Evolutionary conservation across 139 green algal species (phyloP).

Genomic region (Chlamydomonas schloesseri): DNA sequence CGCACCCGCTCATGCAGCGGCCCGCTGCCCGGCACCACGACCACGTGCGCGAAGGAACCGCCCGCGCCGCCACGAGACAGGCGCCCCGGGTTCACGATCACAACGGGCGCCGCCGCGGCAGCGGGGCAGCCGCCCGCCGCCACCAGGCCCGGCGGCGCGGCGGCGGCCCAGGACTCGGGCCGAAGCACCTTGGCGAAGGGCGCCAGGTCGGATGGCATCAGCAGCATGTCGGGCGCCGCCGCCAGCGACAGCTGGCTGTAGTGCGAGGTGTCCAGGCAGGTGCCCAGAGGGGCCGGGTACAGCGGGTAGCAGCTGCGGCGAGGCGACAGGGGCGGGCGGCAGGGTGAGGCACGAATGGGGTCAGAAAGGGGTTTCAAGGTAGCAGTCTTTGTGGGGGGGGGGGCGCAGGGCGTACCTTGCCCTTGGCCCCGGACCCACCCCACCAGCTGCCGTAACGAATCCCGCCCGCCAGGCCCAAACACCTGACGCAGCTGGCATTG

Average conservation of each 20-base stretch:
- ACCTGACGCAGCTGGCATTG: no score
- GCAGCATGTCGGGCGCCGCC: slow-evolving; percentile 84
- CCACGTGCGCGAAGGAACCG: slow-evolving; percentile 84
- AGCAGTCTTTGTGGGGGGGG: no score
- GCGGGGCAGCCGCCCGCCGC: neutral
- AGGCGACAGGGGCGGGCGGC: no score
- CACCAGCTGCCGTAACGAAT: neutral
- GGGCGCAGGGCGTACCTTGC: neutral
- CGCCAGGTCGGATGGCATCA: slow-evolving; percentile 93
- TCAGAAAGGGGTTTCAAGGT: no score
- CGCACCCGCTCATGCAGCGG: slow-evolving; percentile 53
- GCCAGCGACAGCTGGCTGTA: slow-evolving; percentile 71
- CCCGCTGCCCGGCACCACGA: slow-evolving; percentile 32
- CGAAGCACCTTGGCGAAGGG: slow-evolving; percentile 89
- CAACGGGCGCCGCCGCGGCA: slow-evolving; percentile 30
- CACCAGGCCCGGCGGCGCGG: slow-evolving; percentile 3
- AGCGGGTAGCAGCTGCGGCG: slow-evolving; percentile 89
- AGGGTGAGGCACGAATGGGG: neutral
- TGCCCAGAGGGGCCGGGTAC: slow-evolving; percentile 79
- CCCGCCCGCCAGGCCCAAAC: no score
- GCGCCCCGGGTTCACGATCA: slow-evolving; percentile 87
- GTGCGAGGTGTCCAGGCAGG: slow-evolving; percentile 82
- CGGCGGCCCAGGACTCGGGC: slow-evolving; percentile 5
- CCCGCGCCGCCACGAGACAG: slow-evolving; percentile 78
- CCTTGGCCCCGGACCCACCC: no score